phyloP scores from a whole-genome alignment of 768 basidiomycete species.

The Strobilomyces dryophilus region DNA sequence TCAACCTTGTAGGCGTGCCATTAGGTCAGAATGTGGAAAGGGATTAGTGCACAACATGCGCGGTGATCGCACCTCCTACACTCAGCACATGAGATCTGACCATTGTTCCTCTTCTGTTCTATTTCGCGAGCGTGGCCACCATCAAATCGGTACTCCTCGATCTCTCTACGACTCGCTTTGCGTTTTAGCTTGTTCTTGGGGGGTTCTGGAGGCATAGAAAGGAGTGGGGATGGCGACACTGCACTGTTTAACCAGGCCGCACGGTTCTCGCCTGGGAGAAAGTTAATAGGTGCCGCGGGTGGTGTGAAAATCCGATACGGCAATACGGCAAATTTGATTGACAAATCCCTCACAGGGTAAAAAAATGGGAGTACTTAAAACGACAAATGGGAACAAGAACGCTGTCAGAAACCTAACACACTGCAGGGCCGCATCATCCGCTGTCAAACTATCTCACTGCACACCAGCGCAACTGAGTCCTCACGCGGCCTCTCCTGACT shows the following conservation, averaged over 20 bases:
- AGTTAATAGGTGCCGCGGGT: conserved; percentile 18
- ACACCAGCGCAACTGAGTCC: neutral
- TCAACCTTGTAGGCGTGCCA: conserved; percentile 44
- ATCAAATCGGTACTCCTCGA: conserved; percentile 49
- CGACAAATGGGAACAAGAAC: neutral
- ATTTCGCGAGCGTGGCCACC: conserved; percentile 59
- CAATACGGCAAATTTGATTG: conserved; percentile 12
- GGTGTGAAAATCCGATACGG: conserved; percentile 27
- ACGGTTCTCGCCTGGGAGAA: conserved; percentile 22
- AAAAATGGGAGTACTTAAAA: neutral
- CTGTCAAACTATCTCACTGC: neutral
- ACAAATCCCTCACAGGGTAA: conserved; percentile 4
- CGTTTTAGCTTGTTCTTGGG: conserved; percentile 50
- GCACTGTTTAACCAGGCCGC: conserved; percentile 6
- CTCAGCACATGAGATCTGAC: conserved; percentile 77
- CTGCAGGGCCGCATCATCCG: conserved; percentile 8
- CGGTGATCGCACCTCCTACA: conserved; percentile 73
- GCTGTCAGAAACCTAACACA: neutral
- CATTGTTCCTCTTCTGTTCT: conserved; percentile 69
- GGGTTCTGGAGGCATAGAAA: conserved; percentile 53
- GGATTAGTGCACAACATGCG: conserved; percentile 26
- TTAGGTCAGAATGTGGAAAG: conserved; percentile 22
- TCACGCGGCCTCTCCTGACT: neutral
- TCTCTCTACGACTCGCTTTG: conserved; percentile 44
- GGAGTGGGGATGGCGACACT: conserved; percentile 4